Base-by-base conservation (phyloP, 257 asterid genomes). In the Schizonepeta tenuifolia region DNA sequence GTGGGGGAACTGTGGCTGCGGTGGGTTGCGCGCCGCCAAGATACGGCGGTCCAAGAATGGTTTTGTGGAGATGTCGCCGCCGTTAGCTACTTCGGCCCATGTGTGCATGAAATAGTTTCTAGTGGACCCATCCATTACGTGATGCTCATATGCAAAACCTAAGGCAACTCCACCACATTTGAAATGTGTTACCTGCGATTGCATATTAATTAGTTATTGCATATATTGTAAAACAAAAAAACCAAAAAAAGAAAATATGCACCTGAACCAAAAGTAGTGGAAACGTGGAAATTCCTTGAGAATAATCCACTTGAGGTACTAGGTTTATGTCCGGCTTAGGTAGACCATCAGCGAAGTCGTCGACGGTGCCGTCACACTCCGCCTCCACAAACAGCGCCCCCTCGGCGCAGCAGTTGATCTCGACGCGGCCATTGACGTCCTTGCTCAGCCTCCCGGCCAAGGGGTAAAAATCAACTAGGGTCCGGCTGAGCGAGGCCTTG, bases 351-450 rank as follows among this genome's bases (percentile, higher is more conserved):
- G 91, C 91, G 14, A 60, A 81, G 46, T 88, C 88, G 7, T 79
- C 91, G 0, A 88, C 65, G 2, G 36, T 36, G 0, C 84, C 89
- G 31, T 86, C 87, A 3, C 80, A 78, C 33, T 81, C 91, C 2
- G 91, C 97, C 74, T 83, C 97, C 35, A 88, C 91, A 2, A 86
- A 74, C 6, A 88, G 75, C 73, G 81, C 93, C 0, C 97, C 97
- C 46, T 84, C 84, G 5, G 74, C 91, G 15, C 84, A 80, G 51
- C 96, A 90, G 54, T 84, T 77, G 68, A 89, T 84, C 82, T 84
- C 86, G n/a, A 85, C 28, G 5, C 91, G 90, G 0, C 86, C 89
- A 17, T 82, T 82, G 1, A 12, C 36, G 13, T 84, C 87, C 24
- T 77, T 77, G 59, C 51, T 78, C 38, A 89, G 62, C 60, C 96